phyloP scores from a whole-genome alignment of 2,329 filamentous ascomycete species.

The Alternaria sp. region DNA sequence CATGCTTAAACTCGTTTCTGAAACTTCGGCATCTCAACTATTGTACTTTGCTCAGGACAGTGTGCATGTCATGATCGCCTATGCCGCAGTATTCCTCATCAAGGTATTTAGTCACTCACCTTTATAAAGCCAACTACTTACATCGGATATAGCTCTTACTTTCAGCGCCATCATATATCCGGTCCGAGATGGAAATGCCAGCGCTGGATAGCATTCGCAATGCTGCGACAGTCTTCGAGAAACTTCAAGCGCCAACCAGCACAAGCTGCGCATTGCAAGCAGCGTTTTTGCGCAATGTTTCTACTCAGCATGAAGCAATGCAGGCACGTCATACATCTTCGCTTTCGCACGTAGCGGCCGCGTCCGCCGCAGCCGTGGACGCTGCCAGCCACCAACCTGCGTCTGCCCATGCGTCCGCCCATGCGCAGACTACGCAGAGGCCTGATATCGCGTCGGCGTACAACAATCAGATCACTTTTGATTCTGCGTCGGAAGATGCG shows the following conservation, averaged over 20 bases:
- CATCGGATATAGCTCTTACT: neutral
- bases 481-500: neutral
- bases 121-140: neutral
- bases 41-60: constrained; percentile 18
- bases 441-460: neutral
- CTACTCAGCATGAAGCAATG: neutral
- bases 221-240: neutral
- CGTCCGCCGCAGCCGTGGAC: neutral
- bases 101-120: constrained; percentile 2
- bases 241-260: neutral
- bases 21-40: neutral
- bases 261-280: constrained; percentile 4
- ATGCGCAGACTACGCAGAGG: neutral
- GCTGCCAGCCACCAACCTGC: neutral
- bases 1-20: constrained; percentile 10
- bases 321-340: neutral
- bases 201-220: constrained; percentile 1
- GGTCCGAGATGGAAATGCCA: constrained; percentile 3
- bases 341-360: neutral
- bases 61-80: constrained; percentile 17
- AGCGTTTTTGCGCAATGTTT: constrained; percentile 1
- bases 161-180: neutral
- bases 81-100: constrained; percentile 16
- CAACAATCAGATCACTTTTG: neutral
- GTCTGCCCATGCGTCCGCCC: neutral